Base-by-base conservation (phyloP, 2,329 filamentous ascomycete species). In the Cytospora paraplurivora region DNA sequence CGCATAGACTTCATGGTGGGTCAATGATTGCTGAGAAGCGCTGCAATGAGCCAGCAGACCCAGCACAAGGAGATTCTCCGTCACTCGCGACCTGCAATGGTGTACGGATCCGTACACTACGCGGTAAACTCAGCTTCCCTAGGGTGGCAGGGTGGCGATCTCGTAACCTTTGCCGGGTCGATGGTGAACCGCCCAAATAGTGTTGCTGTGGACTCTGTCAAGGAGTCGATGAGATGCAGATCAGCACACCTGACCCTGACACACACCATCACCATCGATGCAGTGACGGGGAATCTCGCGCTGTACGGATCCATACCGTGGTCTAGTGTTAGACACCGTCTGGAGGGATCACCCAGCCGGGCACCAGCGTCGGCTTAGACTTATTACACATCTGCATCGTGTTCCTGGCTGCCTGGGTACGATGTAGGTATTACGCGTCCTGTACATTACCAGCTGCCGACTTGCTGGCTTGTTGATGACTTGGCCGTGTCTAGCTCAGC, bases 201-300 rank as follows among this genome's bases (percentile, higher is more conserved):
- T 58, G 47, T 56, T 32, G 62, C 62, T 38, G 62, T 56, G 32
- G 57, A 38, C 34, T 32, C 37, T 59, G 56, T 57, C 19, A 19
- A 64, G 57, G 57, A 55, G 38, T 37, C 54, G 63, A 56, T 38
- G 44, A 53, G 61, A 51, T 54, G 56, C 44, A 60, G 52, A 63
- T 66, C 56, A 47, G 60, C 62, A 37, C 63, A 59, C 63, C 63
- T 62, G 60, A 63, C 55, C 51, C 51, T 59, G 12, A 32, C 33
- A n/a, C 41, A 64, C 52, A 61, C 53, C 49, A 57, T 37, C 21
- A 47, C 44, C 44, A 32, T 21, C 38, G 27, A 12, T 35, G 33
- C 47, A 41, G 47, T 59, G 58, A 60, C 35, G 50, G 58, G 51
- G 51, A 41, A 27, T 56, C 44, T 27, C 27, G 27, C 27, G 27